Base-by-base conservation (phyloP, 2,329 filamentous ascomycete species). In the Aplosporella prunicola region DNA sequence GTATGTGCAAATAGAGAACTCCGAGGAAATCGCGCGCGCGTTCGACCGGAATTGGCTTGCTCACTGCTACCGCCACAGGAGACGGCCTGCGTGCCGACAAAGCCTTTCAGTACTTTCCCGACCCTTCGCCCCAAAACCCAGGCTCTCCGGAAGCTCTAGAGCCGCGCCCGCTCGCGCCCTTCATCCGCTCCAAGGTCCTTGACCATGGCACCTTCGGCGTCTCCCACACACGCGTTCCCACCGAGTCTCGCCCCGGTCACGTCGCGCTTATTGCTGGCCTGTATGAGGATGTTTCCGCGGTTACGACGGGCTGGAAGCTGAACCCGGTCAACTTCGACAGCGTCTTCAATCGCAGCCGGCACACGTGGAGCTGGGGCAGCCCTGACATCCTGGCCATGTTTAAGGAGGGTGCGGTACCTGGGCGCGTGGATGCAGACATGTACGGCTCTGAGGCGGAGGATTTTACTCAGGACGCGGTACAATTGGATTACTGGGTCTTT, bases 351-450 rank as follows among this genome's bases (percentile, higher is more conserved):
- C 78, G 85, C 45, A 96, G 89, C 56, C 72, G 81, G 30, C 93
- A 98, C 63, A 98, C 93, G 6, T 98, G 91, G 91, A 94, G 88
- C 60, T 98, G 91, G 91, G 91, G 91, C 2, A 95, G 88, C 54
- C 91, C 91, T 1, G 91, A 98, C 61, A 98, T 98, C 51, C 64
- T 98, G 47, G 84, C 84, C 38, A 98, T 98, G 91, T 98, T 98
- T 56, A 79, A 93, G 55, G 74, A 87, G 40, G 91, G 91, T n/a
- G 89, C 91, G 16, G 78, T 84, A 8, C 82, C 84, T 0, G 88
- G 89, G 6, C 73, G 82, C 45, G 83, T 98, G 2, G 84, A 95
- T 59, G 81, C 85, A n/a, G 81, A 80, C 46, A 84, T 72, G 42
- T 98, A 98, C 55, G 76, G 73, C 8, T 72, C 82, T 24, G 88